Evolutionary conservation across 2,329 filamentous ascomycete species (phyloP).

Genomic region (Ophiostoma ips): DNA sequence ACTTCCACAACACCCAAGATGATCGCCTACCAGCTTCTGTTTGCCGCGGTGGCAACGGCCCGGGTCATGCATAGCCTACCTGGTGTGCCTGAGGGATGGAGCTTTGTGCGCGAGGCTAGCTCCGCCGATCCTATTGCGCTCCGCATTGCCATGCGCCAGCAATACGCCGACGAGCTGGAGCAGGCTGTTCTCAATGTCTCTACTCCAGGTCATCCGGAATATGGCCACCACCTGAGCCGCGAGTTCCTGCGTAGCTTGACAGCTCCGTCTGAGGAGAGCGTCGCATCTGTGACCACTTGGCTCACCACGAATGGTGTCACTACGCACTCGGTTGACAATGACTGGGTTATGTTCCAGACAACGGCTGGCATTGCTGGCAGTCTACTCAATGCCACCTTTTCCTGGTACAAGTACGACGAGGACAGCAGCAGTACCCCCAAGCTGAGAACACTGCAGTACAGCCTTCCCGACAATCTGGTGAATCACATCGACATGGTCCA

Average conservation of each 20-base stretch:
- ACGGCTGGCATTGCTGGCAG: slow-evolving; percentile 36
- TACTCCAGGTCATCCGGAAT: slow-evolving; percentile 41
- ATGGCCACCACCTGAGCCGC: slow-evolving; percentile 48
- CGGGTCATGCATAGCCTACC: slow-evolving; percentile 25
- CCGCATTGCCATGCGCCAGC: slow-evolving; percentile 35
- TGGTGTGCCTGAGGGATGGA: slow-evolving; percentile 26
- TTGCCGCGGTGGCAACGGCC: slow-evolving; percentile 17
- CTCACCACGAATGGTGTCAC: slow-evolving; percentile 31
- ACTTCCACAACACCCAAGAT: slow-evolving; percentile 4
- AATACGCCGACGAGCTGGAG: slow-evolving; percentile 37
- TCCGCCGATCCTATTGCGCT: slow-evolving; percentile 30
- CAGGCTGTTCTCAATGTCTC: slow-evolving; percentile 46
- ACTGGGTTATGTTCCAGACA: slow-evolving; percentile 48
- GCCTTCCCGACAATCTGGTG: slow-evolving; percentile 41
- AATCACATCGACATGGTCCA: slow-evolving; percentile 47
- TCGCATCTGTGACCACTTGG: slow-evolving; percentile 39
- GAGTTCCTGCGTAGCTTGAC: slow-evolving; percentile 41
- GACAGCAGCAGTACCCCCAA: slow-evolving; percentile 23
- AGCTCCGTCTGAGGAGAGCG: slow-evolving; percentile 34
- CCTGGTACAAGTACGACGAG: slow-evolving; percentile 35
- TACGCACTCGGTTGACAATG: slow-evolving; percentile 29
- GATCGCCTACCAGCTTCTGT: slow-evolving; percentile 15
- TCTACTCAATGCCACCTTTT: slow-evolving; percentile 44
- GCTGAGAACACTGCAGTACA: slow-evolving; percentile 43
- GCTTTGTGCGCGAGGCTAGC: slow-evolving; percentile 20